Conservation (phyloP, 1,139 yeast genomes). For the Pichia sp. region DNA sequence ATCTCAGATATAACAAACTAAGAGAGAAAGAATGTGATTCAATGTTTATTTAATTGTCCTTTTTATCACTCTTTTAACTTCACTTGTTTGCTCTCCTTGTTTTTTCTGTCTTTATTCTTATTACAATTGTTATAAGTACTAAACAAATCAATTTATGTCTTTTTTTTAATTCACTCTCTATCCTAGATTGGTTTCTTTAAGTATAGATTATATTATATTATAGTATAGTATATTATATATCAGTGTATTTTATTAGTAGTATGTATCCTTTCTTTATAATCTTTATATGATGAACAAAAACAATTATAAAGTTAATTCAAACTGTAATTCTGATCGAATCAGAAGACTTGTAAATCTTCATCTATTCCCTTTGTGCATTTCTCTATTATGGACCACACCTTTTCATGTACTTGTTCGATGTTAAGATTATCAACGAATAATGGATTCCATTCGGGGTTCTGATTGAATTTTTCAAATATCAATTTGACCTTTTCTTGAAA, state of each 20-base stretch:
- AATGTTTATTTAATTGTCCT: too few relatives aligned
- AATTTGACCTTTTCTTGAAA: conserved; percentile 70
- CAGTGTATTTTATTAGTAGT: conserved; percentile 19
- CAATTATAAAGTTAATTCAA: not conserved
- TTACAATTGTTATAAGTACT: not conserved
- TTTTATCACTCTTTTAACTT: too few relatives aligned
- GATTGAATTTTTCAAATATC: conserved; percentile 52
- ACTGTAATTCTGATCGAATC: not conserved
- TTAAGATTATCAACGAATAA: conserved; percentile 59
- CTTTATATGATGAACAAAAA: conserved; percentile 4
- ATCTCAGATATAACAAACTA: not conserved
- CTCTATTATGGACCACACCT: conserved; percentile 30
- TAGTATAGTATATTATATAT: conserved; percentile 5
- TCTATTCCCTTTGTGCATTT: conserved; percentile 15
- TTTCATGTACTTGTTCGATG: conserved; percentile 53
- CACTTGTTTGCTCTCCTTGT: not conserved
- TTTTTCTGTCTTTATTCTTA: not conserved
- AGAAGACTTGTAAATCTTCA: conserved; percentile 15
- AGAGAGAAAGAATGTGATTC: not conserved
- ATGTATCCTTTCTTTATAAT: conserved; percentile 10
- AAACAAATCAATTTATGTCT: not conserved
- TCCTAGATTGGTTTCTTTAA: not conserved
- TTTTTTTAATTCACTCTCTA: not conserved
- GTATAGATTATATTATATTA: not conserved
- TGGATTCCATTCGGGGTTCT: conserved; percentile 37